Evolutionary conservation across 2,329 filamentous ascomycete genomes (phyloP).

Genomic region (Cladosporium halotolerans): DNA sequence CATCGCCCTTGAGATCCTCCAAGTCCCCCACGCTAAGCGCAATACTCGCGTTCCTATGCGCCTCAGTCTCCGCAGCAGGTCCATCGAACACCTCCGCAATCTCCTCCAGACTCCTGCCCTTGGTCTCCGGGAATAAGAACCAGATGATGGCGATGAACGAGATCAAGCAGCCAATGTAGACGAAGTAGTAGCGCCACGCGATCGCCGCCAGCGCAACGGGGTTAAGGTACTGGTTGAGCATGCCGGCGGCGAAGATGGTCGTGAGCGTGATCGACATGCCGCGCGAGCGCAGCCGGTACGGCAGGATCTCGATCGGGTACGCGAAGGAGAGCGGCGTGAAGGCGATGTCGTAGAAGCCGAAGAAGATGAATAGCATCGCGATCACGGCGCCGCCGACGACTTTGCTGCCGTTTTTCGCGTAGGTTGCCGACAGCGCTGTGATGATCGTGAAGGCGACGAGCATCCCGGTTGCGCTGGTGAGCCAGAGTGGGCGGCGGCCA

Average conservation of each 20-base stretch:
- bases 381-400: conserved; percentile 34
- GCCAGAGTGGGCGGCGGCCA: conserved; percentile 39
- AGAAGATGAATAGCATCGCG: conserved; percentile 40
- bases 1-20: background rate
- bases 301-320: conserved; percentile 32
- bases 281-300: conserved; percentile 24
- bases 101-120: conserved; percentile 20
- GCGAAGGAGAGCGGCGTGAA: conserved; percentile 29
- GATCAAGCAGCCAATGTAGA: conserved; percentile 29
- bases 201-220: conserved; percentile 25
- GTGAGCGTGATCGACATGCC: conserved; percentile 22
- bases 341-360: conserved; percentile 36
- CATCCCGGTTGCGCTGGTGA: conserved; percentile 40
- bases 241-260: conserved; percentile 15
- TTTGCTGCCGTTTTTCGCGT: conserved; percentile 26
- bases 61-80: conserved; percentile 8
- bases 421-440: conserved; percentile 36
- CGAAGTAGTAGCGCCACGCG: conserved; percentile 28
- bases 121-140: conserved; percentile 44
- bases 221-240: conserved; percentile 33
- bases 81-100: conserved; percentile 17
- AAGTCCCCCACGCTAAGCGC: background rate
- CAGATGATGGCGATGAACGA: conserved; percentile 40
- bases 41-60: background rate
- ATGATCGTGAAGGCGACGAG: conserved; percentile 37